These are phyloP conservation scores for Pneumocystis sp. DNA, from an alignment of 1,139 yeast genomes.

Conservation along the genomic window DNA sequence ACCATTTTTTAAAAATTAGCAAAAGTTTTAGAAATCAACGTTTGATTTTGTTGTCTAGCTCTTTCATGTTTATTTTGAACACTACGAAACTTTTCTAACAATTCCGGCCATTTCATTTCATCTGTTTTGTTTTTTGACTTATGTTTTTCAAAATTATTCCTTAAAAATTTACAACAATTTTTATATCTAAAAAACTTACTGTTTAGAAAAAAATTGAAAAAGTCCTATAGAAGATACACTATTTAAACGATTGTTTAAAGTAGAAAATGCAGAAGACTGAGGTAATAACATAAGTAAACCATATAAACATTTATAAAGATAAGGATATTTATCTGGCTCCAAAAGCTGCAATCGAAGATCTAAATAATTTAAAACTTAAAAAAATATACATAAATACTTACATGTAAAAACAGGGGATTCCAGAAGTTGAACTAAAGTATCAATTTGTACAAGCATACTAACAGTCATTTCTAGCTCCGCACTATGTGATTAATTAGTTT, in stretches of 20 bases:
- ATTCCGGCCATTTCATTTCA: constrained; percentile 34
- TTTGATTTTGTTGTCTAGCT: constrained; percentile 3
- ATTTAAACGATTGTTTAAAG: constrained; percentile 60
- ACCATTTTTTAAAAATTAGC: neutral
- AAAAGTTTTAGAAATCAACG: neutral
- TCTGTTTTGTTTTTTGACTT: constrained; percentile 10
- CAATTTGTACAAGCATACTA: constrained; percentile 59
- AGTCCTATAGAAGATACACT: constrained; percentile 34
- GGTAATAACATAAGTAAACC: constrained; percentile 91
- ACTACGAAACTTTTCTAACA: constrained; percentile 46
- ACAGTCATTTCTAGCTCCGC: constrained; percentile 65
- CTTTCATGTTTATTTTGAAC: constrained; percentile 45
- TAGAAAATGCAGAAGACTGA: constrained; percentile 81
- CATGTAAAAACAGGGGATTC: constrained; percentile 86
- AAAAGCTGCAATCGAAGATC: constrained; percentile 62
- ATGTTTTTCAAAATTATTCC: constrained; percentile 6
- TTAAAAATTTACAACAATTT: neutral
- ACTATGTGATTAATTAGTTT: constrained; percentile 2
- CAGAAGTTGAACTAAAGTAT: constrained; percentile 60
- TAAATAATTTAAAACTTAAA: neutral
- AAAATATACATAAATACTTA: constrained; percentile 1
- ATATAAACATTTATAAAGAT: constrained; percentile 70
- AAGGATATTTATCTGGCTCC: constrained; percentile 75
- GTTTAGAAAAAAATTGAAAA: constrained; percentile 17
- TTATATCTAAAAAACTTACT: constrained; percentile 8